Base-by-base conservation (phyloP, 352 stramenopile genomes). In the Thalassiosira mediterranea region DNA sequence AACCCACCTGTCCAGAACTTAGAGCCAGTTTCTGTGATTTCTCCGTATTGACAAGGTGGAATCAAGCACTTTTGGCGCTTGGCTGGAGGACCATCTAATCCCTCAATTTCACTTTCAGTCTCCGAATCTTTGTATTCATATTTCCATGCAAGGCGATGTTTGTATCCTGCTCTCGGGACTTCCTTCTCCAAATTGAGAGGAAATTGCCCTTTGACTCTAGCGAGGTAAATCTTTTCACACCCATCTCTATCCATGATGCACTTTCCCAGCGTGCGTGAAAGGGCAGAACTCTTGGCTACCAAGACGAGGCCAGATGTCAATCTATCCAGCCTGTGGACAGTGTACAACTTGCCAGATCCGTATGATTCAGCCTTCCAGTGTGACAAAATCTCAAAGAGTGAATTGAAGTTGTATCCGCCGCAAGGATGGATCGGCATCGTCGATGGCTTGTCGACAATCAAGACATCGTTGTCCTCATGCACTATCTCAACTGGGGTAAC, bases 321-420 rank as follows among this genome's bases (percentile, higher is more conserved):
- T 11, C 95, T 90, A 88, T 99, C 96, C 11, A 99, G 88, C 15
- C 96, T 95, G 87, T 99, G 95, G 48, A 98, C 94, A 47, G 97
- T 84, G 56, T 82, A 88, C 7, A 89, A 66, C 46, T 87, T 87
- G 3, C 71, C 67, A 40, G 69, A 49, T 28, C 69, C 61, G 65
- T 72, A 61, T 32, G n/a, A 49, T 25, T 70, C 21, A 37, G 68
- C 48, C 56, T 81, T 85, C 77, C 60, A 90, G 60, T 76, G 51
- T 21, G 49, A 48, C 60, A 81, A 59, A 48, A 88, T 97, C 96
- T 77, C 81, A 54, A 90, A 64, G 5, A 93, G 70, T 11, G 82
- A 89, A 67, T 93, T 90, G 19, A 82, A 67, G 42, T 90, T 80
- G 62, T 93, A 93, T 11, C 72, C 81, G 32, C 87, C 87, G 64